A percentile compares a stretch with the other conserved stretches of the same genome.
phyloP scores from a whole-genome alignment of 331 rosid species.

The Malus hybrid region DNA sequence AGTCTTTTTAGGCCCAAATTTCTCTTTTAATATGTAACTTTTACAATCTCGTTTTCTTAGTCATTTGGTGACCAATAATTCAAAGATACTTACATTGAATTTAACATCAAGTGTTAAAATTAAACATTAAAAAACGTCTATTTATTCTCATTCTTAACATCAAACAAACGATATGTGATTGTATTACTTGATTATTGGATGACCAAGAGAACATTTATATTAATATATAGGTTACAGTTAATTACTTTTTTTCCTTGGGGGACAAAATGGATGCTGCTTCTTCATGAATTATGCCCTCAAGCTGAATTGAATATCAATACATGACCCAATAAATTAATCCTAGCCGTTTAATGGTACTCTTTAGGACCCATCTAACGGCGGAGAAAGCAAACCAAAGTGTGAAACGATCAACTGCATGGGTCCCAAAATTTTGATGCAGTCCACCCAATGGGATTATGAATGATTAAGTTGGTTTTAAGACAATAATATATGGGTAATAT shows the following conservation, averaged over 20 bases:
- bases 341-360: constrained; percentile 32
- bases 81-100: too few species aligned
- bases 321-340: constrained; percentile 28
- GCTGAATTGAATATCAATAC: constrained; percentile 5
- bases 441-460: constrained; percentile 44
- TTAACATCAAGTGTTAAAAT: not conserved
- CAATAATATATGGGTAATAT: constrained; percentile 29
- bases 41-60: too few species aligned
- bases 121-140: too few species aligned
- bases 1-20: constrained; percentile 71
- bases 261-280: constrained; percentile 39
- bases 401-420: constrained; percentile 32
- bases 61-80: not conserved
- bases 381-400: constrained; percentile 20
- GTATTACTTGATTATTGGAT: not conserved
- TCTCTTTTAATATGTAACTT: not conserved
- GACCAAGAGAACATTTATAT: not conserved
- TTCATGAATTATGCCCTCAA: constrained; percentile 17
- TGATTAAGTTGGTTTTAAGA: constrained; percentile 29
- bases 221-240: not conserved
- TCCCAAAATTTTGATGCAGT: constrained; percentile 36
- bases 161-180: not conserved
- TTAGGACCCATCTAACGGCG: constrained; percentile 55
- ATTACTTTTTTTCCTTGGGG: constrained; percentile 16
- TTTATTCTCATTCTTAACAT: too few species aligned